phyloP scores from a whole-genome alignment of 345 rosid species.

The Brassica carinata region DNA sequence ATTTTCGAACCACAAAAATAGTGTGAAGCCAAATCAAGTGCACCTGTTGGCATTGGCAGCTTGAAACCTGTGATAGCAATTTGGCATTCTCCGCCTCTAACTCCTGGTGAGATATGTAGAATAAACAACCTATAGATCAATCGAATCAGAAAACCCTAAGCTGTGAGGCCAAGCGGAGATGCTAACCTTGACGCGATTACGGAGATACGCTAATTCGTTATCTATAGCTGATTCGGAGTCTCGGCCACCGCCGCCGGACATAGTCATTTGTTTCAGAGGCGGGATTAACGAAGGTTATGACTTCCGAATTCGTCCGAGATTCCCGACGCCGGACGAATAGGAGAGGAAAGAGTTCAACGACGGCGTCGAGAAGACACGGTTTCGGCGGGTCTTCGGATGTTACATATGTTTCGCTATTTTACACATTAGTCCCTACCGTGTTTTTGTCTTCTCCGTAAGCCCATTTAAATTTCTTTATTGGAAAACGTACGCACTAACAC shows the following conservation, averaged over 20 bases:
- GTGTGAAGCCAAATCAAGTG: not conserved
- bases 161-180: not conserved
- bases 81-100: slow-evolving; percentile 62
- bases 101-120: slow-evolving; percentile 46
- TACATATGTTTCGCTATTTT: not conserved
- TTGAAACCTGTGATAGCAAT: slow-evolving; percentile 53
- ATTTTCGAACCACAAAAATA: not conserved
- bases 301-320: not conserved
- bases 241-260: slow-evolving; percentile 27
- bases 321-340: slow-evolving; percentile 8
- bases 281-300: not conserved
- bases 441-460: not conserved
- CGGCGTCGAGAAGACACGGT: not conserved
- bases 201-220: slow-evolving; percentile 45
- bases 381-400: not conserved
- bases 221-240: slow-evolving; percentile 27
- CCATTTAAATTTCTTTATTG: too few relatives aligned
- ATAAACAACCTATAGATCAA: not conserved
- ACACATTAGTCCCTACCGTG: not conserved
- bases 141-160: too few relatives aligned
- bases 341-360: not conserved
- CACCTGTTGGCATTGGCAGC: slow-evolving; percentile 63
- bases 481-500: too few relatives aligned
- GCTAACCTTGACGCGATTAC: slow-evolving; percentile 49
- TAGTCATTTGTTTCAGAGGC: slow-evolving; percentile 15